Conservation (phyloP, 2,329 filamentous ascomycete species). For the Cladosporium velox region DNA sequence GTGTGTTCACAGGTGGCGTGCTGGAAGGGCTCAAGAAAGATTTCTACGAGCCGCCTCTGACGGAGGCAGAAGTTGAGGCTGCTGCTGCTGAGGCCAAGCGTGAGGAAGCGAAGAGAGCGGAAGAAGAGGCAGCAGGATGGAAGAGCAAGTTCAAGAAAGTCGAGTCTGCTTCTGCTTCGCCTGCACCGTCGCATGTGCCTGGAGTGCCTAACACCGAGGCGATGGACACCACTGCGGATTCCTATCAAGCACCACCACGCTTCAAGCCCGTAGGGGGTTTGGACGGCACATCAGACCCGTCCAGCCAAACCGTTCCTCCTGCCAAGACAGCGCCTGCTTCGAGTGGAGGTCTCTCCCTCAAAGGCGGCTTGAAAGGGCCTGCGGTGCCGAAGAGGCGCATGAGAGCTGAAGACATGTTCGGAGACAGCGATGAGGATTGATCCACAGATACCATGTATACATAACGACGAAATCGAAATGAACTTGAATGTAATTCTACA, state of each 20-base stretch:
- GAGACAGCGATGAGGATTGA: constrained; percentile 65
- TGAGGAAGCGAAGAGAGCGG: constrained; percentile 43
- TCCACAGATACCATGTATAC: background rate
- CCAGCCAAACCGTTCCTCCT: constrained; percentile 25
- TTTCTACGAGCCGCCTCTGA: constrained; percentile 71
- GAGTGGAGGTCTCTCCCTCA: constrained; percentile 33
- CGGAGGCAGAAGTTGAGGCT: constrained; percentile 52
- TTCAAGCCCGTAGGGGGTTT: constrained; percentile 45
- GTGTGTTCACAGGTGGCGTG: constrained; percentile 69
- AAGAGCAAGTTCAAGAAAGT: constrained; percentile 53
- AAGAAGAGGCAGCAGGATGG: constrained; percentile 25
- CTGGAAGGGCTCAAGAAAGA: constrained; percentile 69
- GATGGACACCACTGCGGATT: background rate
- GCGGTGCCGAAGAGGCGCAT: constrained; percentile 47
- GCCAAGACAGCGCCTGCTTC: constrained; percentile 21
- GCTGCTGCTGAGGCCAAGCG: constrained; percentile 60
- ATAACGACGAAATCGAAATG: background rate
- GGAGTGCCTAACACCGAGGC: constrained; percentile 34
- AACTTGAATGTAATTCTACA: background rate
- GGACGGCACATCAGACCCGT: constrained; percentile 46
- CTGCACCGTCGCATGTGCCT: constrained; percentile 27
- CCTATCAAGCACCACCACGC: background rate
- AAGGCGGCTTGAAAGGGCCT: constrained; percentile 13
- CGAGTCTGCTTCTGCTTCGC: constrained; percentile 46
- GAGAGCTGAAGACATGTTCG: constrained; percentile 85